Percentiles rank a stretch among this genome's conserved stretches.
Evolutionary conservation across 768 basidiomycete genomes (phyloP).

Genomic region (Trametes punicea): DNA sequence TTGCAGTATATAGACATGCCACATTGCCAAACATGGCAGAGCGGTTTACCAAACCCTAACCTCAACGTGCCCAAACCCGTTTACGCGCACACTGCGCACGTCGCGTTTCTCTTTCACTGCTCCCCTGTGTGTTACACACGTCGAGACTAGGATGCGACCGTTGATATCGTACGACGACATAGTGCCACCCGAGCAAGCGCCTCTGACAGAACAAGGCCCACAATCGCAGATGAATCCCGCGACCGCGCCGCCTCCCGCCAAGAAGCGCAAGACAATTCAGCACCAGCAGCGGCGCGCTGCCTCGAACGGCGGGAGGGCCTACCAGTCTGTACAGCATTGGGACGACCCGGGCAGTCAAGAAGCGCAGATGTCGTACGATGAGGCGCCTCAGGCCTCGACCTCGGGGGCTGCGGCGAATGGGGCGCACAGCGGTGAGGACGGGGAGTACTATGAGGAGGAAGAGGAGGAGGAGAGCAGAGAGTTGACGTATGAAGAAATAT

Average conservation of each 20-base stretch:
- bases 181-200: constrained; percentile 38
- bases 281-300: constrained; percentile 29
- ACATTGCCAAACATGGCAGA: too few species aligned
- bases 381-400: constrained; percentile 16
- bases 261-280: constrained; percentile 52
- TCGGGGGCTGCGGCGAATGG: constrained; percentile 7
- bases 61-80: background rate
- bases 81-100: background rate
- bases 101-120: background rate
- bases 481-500: constrained; percentile 71
- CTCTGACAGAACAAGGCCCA: constrained; percentile 13
- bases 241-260: constrained; percentile 38
- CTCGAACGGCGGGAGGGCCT: background rate
- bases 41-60: background rate
- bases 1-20: too few species aligned
- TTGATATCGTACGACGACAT: constrained; percentile 67
- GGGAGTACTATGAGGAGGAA: constrained; percentile 33
- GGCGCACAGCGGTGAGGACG: constrained; percentile 19
- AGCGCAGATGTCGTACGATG: constrained; percentile 32
- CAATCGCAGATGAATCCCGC: constrained; percentile 19
- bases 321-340: constrained; percentile 39
- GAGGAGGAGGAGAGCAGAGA: constrained; percentile 56
- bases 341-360: constrained; percentile 36
- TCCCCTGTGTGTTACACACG: background rate
- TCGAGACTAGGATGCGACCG: constrained; percentile 33